phyloP scores from a whole-genome alignment of 2,329 filamentous ascomycete genomes.

The Metarhizium humberi region DNA sequence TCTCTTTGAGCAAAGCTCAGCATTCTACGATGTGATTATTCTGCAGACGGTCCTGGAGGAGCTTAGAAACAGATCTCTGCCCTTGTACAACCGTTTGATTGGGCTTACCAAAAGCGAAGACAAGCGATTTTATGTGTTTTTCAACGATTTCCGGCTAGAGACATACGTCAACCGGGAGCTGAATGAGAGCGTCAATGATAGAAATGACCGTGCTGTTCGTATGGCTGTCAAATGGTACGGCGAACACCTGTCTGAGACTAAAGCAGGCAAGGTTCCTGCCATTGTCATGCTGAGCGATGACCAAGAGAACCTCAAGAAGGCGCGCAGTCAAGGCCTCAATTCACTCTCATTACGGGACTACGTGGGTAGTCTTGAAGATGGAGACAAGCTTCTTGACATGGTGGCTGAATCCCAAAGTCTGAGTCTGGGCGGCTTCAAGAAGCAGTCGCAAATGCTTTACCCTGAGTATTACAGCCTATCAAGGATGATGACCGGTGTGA shows the following conservation, averaged over 20 bases:
- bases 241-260: constrained; percentile 63
- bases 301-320: constrained; percentile 75
- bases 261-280: constrained; percentile 54
- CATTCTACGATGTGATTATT: constrained; percentile 94
- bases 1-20: constrained; percentile 82
- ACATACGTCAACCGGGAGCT: constrained; percentile 69
- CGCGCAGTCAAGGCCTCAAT: constrained; percentile 63
- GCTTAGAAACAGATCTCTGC: constrained; percentile 84
- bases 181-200: constrained; percentile 88
- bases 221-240: constrained; percentile 84
- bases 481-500: constrained; percentile 88
- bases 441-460: constrained; percentile 64
- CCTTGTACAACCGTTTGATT: constrained; percentile 88
- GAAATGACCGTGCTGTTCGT: constrained; percentile 88
- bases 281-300: constrained; percentile 95
- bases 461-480: constrained; percentile 84
- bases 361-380: constrained; percentile 73
- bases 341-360: constrained; percentile 66
- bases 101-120: constrained; percentile 89
- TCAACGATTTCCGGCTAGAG: constrained; percentile 94
- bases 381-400: constrained; percentile 84
- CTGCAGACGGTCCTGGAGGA: constrained; percentile 95
- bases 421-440: constrained; percentile 55
- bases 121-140: constrained; percentile 97
- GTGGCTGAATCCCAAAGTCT: constrained; percentile 71